Conservation (phyloP, 768 basidiomycete genomes). For the Phylloporus arenicola region DNA sequence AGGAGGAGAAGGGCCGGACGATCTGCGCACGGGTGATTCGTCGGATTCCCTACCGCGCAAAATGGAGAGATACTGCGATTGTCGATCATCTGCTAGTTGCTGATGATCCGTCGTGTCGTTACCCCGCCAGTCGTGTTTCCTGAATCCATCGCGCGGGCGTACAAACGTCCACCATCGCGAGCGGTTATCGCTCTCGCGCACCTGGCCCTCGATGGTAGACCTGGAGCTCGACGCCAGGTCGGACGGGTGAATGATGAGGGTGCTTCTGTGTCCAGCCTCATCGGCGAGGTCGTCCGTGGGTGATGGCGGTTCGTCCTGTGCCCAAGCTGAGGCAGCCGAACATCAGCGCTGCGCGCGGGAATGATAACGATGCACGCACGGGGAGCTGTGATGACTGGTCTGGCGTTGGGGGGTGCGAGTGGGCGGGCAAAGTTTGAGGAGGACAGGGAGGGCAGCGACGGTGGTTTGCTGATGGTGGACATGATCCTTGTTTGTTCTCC, state of each 20-base stretch:
- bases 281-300: constrained; percentile 48
- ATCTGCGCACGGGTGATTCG: constrained; percentile 21
- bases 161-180: constrained; percentile 77
- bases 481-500: constrained; percentile 17
- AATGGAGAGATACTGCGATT: constrained; percentile 7
- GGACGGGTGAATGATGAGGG: constrained; percentile 40
- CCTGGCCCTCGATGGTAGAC: constrained; percentile 35
- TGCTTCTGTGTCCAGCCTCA: constrained; percentile 30
- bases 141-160: constrained; percentile 41
- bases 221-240: constrained; percentile 48
- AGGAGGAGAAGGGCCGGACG: constrained; percentile 27
- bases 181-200: constrained; percentile 28
- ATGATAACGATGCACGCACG: constrained; percentile 41
- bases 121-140: constrained; percentile 4
- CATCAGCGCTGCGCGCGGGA: not conserved
- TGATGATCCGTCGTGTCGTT: not conserved
- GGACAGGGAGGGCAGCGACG: constrained; percentile 23
- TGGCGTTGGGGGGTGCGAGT: constrained; percentile 37
- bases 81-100: constrained; percentile 13
- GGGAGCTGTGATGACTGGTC: constrained; percentile 61
- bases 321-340: constrained; percentile 57
- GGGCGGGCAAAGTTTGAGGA: constrained; percentile 25
- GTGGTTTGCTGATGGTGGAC: constrained; percentile 14
- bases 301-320: constrained; percentile 76
- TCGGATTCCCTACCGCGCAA: constrained; percentile 17